Evolutionary conservation across 2,329 filamentous ascomycete species (phyloP).

Genomic region (Didymella sp.): DNA sequence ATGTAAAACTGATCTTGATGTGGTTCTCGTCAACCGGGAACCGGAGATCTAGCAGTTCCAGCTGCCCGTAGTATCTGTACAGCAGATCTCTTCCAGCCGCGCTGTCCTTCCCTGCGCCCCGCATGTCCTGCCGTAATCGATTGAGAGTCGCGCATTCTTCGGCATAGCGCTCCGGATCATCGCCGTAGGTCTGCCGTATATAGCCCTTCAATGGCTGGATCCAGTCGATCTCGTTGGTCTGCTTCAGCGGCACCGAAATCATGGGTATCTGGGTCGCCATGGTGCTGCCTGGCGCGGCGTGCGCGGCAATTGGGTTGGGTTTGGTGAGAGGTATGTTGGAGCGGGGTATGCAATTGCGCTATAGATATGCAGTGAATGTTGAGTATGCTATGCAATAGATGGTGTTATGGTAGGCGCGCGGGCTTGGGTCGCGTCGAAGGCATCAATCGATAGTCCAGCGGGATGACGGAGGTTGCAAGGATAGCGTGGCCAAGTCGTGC

Average conservation of each 20-base stretch:
- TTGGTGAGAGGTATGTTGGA: slow-evolving; percentile 27
- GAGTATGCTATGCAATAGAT: slow-evolving; percentile 1
- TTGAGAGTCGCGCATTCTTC: slow-evolving; percentile 96
- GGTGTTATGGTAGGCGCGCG: slow-evolving; percentile 10
- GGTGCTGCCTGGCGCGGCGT: slow-evolving; percentile 20
- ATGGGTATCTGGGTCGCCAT: slow-evolving; percentile 73
- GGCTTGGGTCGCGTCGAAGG: slow-evolving; percentile 15
- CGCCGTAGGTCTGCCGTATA: slow-evolving; percentile 91
- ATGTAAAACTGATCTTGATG: slow-evolving; percentile 98
- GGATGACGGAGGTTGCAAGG: slow-evolving; percentile 37
- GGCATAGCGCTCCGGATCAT: slow-evolving; percentile 93
- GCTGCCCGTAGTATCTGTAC: slow-evolving; percentile 96
- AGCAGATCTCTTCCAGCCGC: slow-evolving; percentile 90
- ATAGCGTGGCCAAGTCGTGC: slow-evolving; percentile 21
- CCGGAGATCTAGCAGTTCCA: slow-evolving; percentile 90
- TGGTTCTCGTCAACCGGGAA: slow-evolving; percentile 99
- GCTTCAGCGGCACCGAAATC: slow-evolving; percentile 90
- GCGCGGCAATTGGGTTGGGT: slow-evolving; percentile 23
- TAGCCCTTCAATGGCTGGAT: slow-evolving; percentile 88
- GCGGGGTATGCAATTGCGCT: neutral
- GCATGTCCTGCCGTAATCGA: slow-evolving; percentile 95
- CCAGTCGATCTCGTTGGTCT: slow-evolving; percentile 99
- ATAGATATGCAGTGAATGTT: neutral
- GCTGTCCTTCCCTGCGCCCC: slow-evolving; percentile 95
- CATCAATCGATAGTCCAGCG: slow-evolving; percentile 21